phyloP scores from a whole-genome alignment of 306 rosid genomes.

The Lathyrus aphaca region DNA sequence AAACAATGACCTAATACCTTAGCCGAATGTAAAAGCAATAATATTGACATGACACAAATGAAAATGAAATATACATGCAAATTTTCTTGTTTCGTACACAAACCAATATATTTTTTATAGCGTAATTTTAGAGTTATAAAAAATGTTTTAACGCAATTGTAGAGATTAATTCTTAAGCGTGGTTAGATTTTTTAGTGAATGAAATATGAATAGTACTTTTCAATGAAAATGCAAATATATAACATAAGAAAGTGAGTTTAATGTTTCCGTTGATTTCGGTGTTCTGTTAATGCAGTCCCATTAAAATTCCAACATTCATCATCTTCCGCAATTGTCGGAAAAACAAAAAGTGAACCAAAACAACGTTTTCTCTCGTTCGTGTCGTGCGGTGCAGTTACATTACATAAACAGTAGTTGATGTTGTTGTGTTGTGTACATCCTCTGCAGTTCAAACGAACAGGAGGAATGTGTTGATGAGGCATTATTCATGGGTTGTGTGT shows the following conservation, averaged over 20 bases:
- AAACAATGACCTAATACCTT: conserved; percentile 7
- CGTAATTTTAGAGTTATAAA: too few species aligned
- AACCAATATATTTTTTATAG: not conserved
- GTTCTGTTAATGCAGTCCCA: conserved; percentile 41
- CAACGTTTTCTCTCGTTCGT: not conserved
- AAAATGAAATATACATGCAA: conserved; percentile 37
- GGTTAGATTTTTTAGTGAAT: not conserved
- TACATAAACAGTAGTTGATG: conserved; percentile 39
- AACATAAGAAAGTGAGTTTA: not conserved
- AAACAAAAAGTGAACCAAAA: conserved; percentile 32
- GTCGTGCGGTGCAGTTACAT: not conserved
- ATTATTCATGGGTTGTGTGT: conserved; percentile 80
- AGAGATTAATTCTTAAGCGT: too few species aligned
- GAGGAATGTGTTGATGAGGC: conserved; percentile 25
- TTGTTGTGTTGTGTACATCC: not conserved
- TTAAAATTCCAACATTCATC: conserved; percentile 42
- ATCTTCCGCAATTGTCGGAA: conserved; percentile 78
- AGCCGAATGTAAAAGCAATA: not conserved
- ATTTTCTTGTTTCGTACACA: conserved; percentile 8
- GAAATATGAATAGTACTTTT: too few species aligned
- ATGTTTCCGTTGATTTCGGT: conserved; percentile 64
- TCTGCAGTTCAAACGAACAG: not conserved
- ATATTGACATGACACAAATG: not conserved
- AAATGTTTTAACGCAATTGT: too few species aligned
- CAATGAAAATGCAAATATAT: conserved; percentile 28